These are phyloP conservation scores for Botryotinia convoluta DNA, from an alignment of 2,329 filamentous ascomycete species.

Conservation along the genomic window DNA sequence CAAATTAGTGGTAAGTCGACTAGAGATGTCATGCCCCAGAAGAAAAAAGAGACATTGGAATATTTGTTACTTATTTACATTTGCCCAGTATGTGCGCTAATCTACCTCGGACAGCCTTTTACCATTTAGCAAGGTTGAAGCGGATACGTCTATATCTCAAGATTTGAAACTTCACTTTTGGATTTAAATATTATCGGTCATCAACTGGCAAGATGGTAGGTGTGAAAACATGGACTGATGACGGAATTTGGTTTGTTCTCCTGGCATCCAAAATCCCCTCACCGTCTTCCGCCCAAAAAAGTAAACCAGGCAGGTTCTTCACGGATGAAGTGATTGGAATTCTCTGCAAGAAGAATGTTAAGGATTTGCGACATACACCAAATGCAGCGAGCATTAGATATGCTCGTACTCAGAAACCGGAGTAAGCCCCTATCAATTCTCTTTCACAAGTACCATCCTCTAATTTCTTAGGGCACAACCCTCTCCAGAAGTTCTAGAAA, in stretches of 20 bases:
- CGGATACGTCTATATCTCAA: neutral
- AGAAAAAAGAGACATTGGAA: neutral
- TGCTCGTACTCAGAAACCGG: neutral
- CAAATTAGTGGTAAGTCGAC: neutral
- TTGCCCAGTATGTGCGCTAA: neutral
- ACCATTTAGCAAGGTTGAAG: neutral
- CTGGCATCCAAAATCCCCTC: neutral
- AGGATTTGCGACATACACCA: neutral
- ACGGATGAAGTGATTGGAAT: neutral
- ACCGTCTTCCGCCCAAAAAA: neutral
- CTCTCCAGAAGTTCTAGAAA: neutral
- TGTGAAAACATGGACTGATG: slow-evolving; percentile 1
- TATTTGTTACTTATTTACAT: neutral
- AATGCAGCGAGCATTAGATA: slow-evolving; percentile 1
- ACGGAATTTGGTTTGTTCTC: neutral
- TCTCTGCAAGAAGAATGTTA: neutral
- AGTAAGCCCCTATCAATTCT: neutral
- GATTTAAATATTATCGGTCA: too few species aligned
- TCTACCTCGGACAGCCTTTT: neutral
- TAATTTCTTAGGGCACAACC: neutral
- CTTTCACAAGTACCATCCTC: neutral
- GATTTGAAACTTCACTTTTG: neutral
- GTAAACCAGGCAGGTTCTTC: neutral
- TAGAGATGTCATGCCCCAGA: neutral
- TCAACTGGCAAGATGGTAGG: neutral